Base-by-base conservation (phyloP, 2,329 filamentous ascomycete genomes). In the Xylariomycetidae sp. region DNA sequence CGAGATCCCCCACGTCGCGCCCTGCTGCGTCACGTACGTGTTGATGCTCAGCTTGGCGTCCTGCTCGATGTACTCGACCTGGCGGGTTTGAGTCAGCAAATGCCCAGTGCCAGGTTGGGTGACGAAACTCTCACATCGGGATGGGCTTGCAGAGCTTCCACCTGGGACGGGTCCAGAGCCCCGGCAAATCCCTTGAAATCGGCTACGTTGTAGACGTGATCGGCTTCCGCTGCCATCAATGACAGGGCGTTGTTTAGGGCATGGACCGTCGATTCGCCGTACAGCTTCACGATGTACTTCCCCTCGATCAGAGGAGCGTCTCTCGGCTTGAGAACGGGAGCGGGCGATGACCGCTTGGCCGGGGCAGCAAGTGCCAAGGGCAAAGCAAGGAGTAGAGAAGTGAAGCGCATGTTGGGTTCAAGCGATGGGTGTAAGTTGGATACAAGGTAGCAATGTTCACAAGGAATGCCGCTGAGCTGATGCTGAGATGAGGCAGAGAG, bases 251-350 rank as follows among this genome's bases (percentile, higher is more conserved):
- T 42, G 29, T 58, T 54, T 17, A 64, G 40, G n/a, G 54, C 46
- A 1, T 48, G 40, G 12, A 50, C 38, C 10, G 43, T 42, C 25
- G 60, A 44, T 19, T 54, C 53, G 7, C 58, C 50, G 47, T 67
- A 64, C 14, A 70, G 43, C 20, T 64, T 69, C 48, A 70, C 49
- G 36, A 70, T 69, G 48, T 67, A 69, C 43, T 60, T 65, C 42
- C 55, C 56, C 29, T 59, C 46, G 25, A 63, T 40, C 23, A 60
- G 40, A 22, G 49, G 41, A 25, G 44, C 44, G 32, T 35, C 42
- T 25, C 48, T 47, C 8, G 54, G 53, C 40, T 48, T 46, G 29
- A 54, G 37, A 12, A 57, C 37, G 24, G 54, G 54, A 19, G 53
- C 54, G 12, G 54, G 54, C 34, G 44, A 39, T 25, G 52, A 39